Conservation (phyloP, 176 grass and related monocot genomes). For the Sorghum bicolor region DNA sequence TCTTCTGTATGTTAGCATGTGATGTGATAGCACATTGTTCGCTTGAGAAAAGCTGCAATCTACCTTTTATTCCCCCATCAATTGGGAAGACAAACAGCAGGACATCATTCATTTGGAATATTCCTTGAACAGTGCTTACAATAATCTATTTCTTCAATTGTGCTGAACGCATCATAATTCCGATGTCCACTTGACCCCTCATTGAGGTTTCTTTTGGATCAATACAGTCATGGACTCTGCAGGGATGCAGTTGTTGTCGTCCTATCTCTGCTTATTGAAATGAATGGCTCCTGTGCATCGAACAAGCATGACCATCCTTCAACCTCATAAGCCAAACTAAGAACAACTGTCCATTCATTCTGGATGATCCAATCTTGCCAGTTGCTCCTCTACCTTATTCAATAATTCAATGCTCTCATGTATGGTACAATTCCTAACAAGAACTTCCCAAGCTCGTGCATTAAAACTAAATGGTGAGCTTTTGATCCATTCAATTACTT, state of each 20-base stretch:
- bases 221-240: background rate
- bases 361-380: background rate
- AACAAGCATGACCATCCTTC: constrained; percentile 9
- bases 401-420: background rate
- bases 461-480: constrained; percentile 38
- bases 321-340: constrained; percentile 5
- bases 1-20: background rate
- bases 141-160: background rate
- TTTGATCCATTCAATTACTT: constrained; percentile 48
- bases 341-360: background rate
- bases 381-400: constrained; percentile 26
- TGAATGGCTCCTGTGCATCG: constrained; percentile 20
- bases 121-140: background rate
- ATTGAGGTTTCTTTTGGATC: background rate
- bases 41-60: background rate
- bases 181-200: background rate
- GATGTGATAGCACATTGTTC: background rate
- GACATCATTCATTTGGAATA: constrained; percentile 6
- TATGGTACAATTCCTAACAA: constrained; percentile 30
- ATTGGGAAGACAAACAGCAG: background rate
- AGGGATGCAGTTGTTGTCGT: background rate
- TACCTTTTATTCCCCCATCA: background rate
- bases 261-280: constrained; percentile 13
- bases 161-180: background rate
- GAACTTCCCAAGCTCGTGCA: constrained; percentile 37